phyloP scores from a whole-genome alignment of 2,329 filamentous ascomycete genomes.

The Cladosporium sp. region DNA sequence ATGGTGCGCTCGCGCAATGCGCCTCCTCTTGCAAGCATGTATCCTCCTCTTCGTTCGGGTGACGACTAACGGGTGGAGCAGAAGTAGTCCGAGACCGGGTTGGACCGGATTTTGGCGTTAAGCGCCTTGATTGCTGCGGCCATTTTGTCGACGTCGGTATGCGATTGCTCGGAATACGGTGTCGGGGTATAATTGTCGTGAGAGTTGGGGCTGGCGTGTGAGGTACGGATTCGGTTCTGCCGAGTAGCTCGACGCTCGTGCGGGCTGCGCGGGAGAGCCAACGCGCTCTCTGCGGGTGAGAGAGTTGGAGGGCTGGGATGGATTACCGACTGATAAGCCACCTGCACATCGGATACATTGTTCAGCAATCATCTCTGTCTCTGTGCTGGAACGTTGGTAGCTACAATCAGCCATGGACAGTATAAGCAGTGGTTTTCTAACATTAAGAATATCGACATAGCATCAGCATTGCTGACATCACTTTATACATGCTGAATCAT shows the following conservation, averaged over 20 bases:
- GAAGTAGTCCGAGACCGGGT: slow-evolving; percentile 48
- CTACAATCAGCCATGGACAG: too few relatives aligned
- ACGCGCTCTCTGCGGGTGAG: not conserved
- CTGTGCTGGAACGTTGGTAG: too few relatives aligned
- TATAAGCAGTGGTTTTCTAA: too few relatives aligned
- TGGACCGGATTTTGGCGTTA: slow-evolving; percentile 50
- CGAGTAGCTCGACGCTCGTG: slow-evolving; percentile 6
- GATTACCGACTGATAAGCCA: not conserved
- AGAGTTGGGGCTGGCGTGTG: slow-evolving; percentile 1
- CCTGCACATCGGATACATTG: not conserved
- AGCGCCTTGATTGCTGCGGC: slow-evolving; percentile 51
- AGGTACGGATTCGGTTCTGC: slow-evolving; percentile 4
- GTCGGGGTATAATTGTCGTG: not conserved
- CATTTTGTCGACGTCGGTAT: slow-evolving; percentile 34
- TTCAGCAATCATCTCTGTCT: too few relatives aligned
- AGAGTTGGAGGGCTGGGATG: not conserved
- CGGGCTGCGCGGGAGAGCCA: not conserved
- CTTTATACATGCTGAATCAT: not conserved
- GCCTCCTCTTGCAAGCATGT: not conserved
- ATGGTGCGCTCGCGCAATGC: not conserved
- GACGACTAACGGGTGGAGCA: slow-evolving; percentile 49
- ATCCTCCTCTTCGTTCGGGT: slow-evolving; percentile 7
- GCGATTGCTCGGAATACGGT: slow-evolving; percentile 7
- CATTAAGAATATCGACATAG: too few relatives aligned
- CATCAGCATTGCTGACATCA: not conserved